phyloP scores from a whole-genome alignment of 2,329 filamentous ascomycete species.

The Penicillium sp. region DNA sequence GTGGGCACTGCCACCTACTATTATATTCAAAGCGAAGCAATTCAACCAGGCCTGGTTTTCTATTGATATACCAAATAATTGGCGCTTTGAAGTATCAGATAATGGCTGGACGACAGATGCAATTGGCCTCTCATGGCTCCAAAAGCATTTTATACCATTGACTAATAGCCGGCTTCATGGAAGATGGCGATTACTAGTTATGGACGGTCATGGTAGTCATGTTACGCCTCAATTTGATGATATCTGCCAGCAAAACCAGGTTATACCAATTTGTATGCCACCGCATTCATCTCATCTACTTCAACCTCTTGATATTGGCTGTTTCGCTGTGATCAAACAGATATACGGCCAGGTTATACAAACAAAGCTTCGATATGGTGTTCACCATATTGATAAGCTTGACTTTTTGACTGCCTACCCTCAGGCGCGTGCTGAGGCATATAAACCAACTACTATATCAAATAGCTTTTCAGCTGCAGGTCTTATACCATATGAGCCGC shows the following conservation, averaged over 20 bases:
- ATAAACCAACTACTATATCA: background rate
- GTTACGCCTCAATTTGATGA: slow-evolving; percentile 21
- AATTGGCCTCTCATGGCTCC: slow-evolving; percentile 38
- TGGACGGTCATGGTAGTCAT: slow-evolving; percentile 44
- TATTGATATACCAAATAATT: too few relatives aligned
- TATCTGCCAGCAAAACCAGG: background rate
- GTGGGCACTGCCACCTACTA: slow-evolving; percentile 10
- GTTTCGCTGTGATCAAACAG: background rate
- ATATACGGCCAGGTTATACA: background rate
- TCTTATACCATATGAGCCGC: too few relatives aligned
- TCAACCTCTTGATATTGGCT: background rate
- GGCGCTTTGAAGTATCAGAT: slow-evolving; percentile 20
- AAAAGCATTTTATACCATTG: slow-evolving; percentile 39
- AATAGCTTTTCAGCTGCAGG: background rate
- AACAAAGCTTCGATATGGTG: background rate
- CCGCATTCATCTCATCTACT: background rate
- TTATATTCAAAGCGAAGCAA: slow-evolving; percentile 15
- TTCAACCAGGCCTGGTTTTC: slow-evolving; percentile 9
- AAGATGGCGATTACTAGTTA: slow-evolving; percentile 39
- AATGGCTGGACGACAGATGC: slow-evolving; percentile 43
- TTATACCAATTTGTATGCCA: slow-evolving; percentile 1
- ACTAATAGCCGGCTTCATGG: slow-evolving; percentile 29
- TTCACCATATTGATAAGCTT: background rate
- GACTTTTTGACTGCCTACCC: background rate
- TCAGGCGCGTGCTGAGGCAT: background rate